Percentiles rank a stretch among this genome's conserved stretches.
Evolutionary conservation across 1,284 basidiomycete species (phyloP).

Genomic region (Trichosporon coremiiforme): DNA sequence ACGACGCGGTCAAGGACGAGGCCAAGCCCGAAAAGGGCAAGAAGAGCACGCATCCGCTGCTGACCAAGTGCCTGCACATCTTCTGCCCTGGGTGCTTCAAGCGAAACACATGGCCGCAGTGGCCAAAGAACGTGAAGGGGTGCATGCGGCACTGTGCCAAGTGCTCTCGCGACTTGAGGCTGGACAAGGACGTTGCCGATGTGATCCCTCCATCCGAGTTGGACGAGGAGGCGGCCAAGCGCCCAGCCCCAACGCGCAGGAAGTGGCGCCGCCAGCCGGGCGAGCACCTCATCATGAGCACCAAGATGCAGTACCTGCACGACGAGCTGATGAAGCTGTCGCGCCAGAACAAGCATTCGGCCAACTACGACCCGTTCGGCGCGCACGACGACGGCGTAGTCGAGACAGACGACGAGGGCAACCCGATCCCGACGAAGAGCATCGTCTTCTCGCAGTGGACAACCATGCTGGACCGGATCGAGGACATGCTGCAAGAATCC

Average conservation of each 20-base stretch:
- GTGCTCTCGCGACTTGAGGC: slow-evolving; percentile 67
- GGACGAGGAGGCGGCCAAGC: slow-evolving; percentile 58
- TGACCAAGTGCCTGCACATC: slow-evolving; percentile 92
- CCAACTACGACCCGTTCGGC: slow-evolving; percentile 76
- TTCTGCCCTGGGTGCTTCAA: slow-evolving; percentile 85
- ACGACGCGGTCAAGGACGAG: slow-evolving; percentile 57
- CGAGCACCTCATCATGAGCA: slow-evolving; percentile 73
- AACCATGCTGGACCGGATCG: slow-evolving; percentile 89
- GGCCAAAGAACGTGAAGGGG: slow-evolving; percentile 69
- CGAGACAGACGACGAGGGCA: slow-evolving; percentile 65
- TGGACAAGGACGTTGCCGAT: slow-evolving; percentile 71
- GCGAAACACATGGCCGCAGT: slow-evolving; percentile 70
- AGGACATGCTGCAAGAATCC: slow-evolving; percentile 79
- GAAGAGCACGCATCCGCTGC: slow-evolving; percentile 57
- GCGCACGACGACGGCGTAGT: slow-evolving; percentile 66
- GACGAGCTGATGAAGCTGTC: slow-evolving; percentile 75
- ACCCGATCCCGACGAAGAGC: slow-evolving; percentile 65
- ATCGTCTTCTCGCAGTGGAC: slow-evolving; percentile 98
- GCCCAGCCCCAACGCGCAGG: slow-evolving; percentile 56
- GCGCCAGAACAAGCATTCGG: slow-evolving; percentile 73
- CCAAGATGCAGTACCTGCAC: slow-evolving; percentile 79
- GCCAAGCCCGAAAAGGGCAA: slow-evolving; percentile 41
- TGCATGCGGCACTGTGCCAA: slow-evolving; percentile 68
- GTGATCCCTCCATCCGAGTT: slow-evolving; percentile 64
- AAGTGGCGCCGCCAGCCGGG: slow-evolving; percentile 71